A percentile compares a stretch with the other conserved stretches of the same genome.
phyloP scores from a whole-genome alignment of 768 basidiomycete species.

The Xerocomus brunneocitrinus region DNA sequence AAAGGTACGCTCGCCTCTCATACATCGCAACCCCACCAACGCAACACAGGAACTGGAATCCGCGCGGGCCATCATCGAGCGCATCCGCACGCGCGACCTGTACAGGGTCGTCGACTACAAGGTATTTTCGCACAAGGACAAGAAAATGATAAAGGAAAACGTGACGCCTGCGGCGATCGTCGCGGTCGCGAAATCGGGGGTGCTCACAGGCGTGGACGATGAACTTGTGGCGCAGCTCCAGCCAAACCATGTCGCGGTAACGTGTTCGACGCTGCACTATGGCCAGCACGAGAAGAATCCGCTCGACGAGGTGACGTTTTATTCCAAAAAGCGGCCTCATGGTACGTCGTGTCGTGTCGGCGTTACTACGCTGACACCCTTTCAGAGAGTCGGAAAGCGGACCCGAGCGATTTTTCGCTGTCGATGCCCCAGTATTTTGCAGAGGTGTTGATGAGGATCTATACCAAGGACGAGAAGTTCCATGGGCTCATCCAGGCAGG shows the following conservation, averaged over 20 bases:
- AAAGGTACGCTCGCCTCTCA: conserved; percentile 3
- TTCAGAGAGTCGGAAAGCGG: conserved; percentile 42
- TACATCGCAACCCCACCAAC: too few relatives aligned
- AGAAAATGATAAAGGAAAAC: conserved; percentile 18
- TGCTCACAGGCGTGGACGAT: conserved; percentile 22
- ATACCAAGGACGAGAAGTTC: conserved; percentile 56
- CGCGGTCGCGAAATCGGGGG: conserved; percentile 33
- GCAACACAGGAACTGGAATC: conserved; percentile 49
- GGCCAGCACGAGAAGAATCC: conserved; percentile 73
- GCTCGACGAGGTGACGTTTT: conserved; percentile 65
- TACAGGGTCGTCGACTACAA: conserved; percentile 70
- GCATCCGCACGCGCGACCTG: conserved; percentile 59
- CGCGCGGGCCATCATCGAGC: conserved; percentile 57
- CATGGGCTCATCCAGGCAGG: conserved; percentile 64
- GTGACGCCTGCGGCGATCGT: conserved; percentile 44
- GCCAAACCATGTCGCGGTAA: conserved; percentile 57
- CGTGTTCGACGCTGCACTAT: conserved; percentile 64
- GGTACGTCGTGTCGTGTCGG: conserved; percentile 34
- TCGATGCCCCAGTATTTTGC: conserved; percentile 63
- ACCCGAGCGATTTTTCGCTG: conserved; percentile 56
- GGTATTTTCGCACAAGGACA: conserved; percentile 36
- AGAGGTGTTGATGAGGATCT: conserved; percentile 66
- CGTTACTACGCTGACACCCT: neutral
- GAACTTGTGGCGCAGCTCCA: conserved; percentile 34
- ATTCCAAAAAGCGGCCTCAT: conserved; percentile 58